Percentiles rank a stretch among this genome's conserved stretches.
Conservation (phyloP, 1,284 basidiomycete species). For the Irpex sp. region DNA sequence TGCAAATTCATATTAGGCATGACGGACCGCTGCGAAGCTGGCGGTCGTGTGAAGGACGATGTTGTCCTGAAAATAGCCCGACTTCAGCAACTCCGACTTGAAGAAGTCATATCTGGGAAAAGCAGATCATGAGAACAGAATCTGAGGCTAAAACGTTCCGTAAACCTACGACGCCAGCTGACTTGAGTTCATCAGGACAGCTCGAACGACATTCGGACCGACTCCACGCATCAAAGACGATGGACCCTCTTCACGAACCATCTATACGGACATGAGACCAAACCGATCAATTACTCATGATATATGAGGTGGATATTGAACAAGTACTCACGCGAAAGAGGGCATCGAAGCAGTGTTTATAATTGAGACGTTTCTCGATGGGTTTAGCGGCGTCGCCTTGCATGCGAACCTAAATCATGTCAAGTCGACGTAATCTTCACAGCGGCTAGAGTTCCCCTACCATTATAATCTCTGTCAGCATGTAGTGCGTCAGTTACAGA, state of each 20-base stretch:
- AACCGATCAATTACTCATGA: background rate
- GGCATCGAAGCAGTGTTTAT: constrained; percentile 85
- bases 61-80: constrained; percentile 73
- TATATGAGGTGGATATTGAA: background rate
- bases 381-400: constrained; percentile 88
- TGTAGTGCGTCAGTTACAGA: background rate
- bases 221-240: constrained; percentile 78
- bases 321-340: constrained; percentile 62
- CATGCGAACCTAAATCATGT: constrained; percentile 51
- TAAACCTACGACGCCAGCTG: constrained; percentile 79
- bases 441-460: constrained; percentile 31
- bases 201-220: constrained; percentile 83
- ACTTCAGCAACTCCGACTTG: constrained; percentile 76
- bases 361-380: constrained; percentile 80
- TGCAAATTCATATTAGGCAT: background rate
- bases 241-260: constrained; percentile 81
- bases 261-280: constrained; percentile 38
- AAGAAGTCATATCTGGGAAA: constrained; percentile 79
- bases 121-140: background rate
- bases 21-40: constrained; percentile 77
- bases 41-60: constrained; percentile 81
- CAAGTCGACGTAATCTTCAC: background rate
- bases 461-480: constrained; percentile 74
- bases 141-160: background rate
- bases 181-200: constrained; percentile 87